These are phyloP conservation scores for Silene uniflora DNA, from an alignment of 148 eudicot species.

Conservation along the genomic window DNA sequence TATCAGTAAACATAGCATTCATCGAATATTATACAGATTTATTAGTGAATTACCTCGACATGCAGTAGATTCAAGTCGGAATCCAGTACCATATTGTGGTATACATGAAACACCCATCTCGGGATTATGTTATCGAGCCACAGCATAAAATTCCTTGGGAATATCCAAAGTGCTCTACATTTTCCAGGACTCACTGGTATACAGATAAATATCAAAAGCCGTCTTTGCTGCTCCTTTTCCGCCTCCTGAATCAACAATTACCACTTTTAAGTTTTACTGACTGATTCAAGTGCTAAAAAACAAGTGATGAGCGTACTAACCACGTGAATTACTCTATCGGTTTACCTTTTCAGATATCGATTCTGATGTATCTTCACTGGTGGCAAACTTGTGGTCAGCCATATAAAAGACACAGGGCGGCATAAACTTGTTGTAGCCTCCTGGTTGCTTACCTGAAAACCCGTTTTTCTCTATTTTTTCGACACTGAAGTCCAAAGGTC, in stretches of 20 bases:
- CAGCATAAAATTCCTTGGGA: constrained; percentile 67
- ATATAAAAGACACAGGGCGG: constrained; percentile 64
- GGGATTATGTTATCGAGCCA: constrained; percentile 72
- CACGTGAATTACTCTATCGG: too few relatives aligned
- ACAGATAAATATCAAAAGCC: constrained; percentile 56
- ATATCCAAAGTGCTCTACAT: constrained; percentile 65
- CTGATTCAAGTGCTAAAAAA: neutral
- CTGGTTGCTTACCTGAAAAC: constrained; percentile 47
- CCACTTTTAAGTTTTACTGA: neutral
- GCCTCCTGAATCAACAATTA: constrained; percentile 19
- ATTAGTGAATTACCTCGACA: constrained; percentile 43
- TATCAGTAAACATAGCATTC: too few relatives aligned
- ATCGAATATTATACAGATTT: too few relatives aligned
- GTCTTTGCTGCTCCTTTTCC: constrained; percentile 26
- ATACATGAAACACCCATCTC: constrained; percentile 75
- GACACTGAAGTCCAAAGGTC: constrained; percentile 55
- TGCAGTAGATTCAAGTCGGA: constrained; percentile 80
- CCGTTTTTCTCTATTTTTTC: constrained; percentile 49
- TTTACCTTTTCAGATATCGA: too few relatives aligned
- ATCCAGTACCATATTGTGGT: constrained; percentile 66
- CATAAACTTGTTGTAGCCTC: constrained; percentile 40
- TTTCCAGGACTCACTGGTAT: constrained; percentile 88
- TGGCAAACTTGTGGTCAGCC: constrained; percentile 17
- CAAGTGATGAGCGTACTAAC: too few relatives aligned
- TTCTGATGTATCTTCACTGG: constrained; percentile 9